Conservation (phyloP, 805 yeast genomes). For the Myxozyma lipomycoides region DNA sequence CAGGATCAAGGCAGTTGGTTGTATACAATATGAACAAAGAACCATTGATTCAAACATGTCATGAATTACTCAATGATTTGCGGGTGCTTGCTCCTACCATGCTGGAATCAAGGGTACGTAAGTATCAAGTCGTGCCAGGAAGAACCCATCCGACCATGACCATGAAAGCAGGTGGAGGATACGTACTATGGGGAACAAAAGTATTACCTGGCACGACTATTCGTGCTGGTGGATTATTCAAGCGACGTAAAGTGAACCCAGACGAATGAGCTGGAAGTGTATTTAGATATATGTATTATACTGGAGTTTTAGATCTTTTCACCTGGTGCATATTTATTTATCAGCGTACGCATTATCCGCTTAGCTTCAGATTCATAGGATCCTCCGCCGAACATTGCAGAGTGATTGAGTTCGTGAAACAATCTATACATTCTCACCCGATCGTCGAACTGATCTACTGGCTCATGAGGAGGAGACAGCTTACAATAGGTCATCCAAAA, state of each 20-base stretch:
- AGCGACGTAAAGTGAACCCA: constrained; percentile 8
- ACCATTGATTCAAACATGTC: constrained; percentile 66
- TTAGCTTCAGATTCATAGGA: too few relatives aligned
- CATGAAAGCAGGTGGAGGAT: constrained; percentile 89
- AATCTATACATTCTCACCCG: too few relatives aligned
- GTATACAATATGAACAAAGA: constrained; percentile 81
- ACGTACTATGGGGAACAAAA: constrained; percentile 67
- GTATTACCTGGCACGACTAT: constrained; percentile 56
- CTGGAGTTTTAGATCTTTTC: too few relatives aligned
- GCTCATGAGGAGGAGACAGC: too few relatives aligned
- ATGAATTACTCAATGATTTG: constrained; percentile 58
- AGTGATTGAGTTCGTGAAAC: too few relatives aligned
- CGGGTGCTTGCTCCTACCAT: constrained; percentile 79
- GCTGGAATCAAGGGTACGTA: constrained; percentile 74
- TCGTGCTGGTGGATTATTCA: constrained; percentile 22
- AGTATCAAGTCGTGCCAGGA: constrained; percentile 90
- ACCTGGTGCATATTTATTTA: too few relatives aligned
- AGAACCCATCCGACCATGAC: constrained; percentile 95
- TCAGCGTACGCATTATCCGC: too few relatives aligned
- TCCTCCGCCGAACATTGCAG: too few relatives aligned
- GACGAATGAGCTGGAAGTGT: too few relatives aligned
- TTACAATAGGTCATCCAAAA: too few relatives aligned
- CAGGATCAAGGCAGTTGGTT: constrained; percentile 85
- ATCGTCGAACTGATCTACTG: too few relatives aligned
- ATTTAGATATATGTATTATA: too few relatives aligned